These are phyloP conservation scores for Geotrichum histeridarum DNA, from an alignment of 1,139 yeast genomes.

Conservation along the genomic window DNA sequence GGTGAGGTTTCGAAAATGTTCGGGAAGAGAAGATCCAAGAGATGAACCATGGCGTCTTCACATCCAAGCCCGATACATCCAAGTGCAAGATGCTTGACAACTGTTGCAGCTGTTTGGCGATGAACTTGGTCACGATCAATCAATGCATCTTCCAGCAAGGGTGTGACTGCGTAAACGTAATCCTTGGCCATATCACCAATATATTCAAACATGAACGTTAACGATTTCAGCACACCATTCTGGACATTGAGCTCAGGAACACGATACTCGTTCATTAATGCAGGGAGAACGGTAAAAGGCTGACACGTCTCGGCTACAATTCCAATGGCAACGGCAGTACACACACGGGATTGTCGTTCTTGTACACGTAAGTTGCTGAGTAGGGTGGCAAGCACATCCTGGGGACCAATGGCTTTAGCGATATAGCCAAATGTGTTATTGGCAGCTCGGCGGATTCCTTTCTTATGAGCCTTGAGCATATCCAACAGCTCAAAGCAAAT, in stretches of 20 bases:
- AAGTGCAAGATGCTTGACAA: constrained; percentile 73
- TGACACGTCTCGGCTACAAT: constrained; percentile 92
- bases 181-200: constrained; percentile 78
- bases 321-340: constrained; percentile 97
- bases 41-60: constrained; percentile 72
- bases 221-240: constrained; percentile 88
- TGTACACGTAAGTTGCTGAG: constrained; percentile 83
- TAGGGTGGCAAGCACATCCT: constrained; percentile 81
- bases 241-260: constrained; percentile 92
- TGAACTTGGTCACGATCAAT: constrained; percentile 90
- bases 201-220: constrained; percentile 92
- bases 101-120: constrained; percentile 92
- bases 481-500: constrained; percentile 88
- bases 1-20: constrained; percentile 91
- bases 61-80: constrained; percentile 71
- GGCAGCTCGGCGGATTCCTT: constrained; percentile 76
- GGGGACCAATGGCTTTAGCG: constrained; percentile 93
- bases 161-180: constrained; percentile 75
- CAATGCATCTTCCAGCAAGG: constrained; percentile 82
- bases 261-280: constrained; percentile 90
- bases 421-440: constrained; percentile 88
- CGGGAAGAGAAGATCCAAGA: constrained; percentile 70
- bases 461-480: constrained; percentile 79
- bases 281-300: constrained; percentile 94
- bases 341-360: constrained; percentile 92